Percentiles rank a stretch among this genome's conserved stretches.
Conservation (phyloP, 805 yeast genomes). For the Candida peoriensis region DNA sequence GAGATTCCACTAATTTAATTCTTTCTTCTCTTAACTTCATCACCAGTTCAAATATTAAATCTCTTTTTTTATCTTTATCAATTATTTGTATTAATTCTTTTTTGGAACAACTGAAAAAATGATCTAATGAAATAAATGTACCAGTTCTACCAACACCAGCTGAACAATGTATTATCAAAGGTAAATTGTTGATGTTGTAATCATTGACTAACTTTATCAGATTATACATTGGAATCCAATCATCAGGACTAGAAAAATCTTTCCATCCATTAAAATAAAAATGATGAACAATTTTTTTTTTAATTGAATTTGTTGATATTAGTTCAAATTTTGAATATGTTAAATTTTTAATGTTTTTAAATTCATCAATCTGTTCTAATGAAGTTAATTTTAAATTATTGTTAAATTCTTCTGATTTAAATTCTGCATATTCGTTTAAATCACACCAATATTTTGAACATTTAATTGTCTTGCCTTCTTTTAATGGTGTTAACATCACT, state of each 20-base stretch:
- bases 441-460: constrained; percentile 80
- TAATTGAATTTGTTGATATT: constrained; percentile 32
- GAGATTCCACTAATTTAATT: constrained; percentile 45
- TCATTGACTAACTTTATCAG: constrained; percentile 26
- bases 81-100: too few species aligned
- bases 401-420: constrained; percentile 7
- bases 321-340: constrained; percentile 25
- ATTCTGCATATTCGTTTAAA: constrained; percentile 20
- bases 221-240: constrained; percentile 28
- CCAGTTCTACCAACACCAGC: constrained; percentile 99
- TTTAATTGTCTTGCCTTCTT: constrained; percentile 52
- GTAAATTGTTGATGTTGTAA: constrained; percentile 21
- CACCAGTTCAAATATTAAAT: constrained; percentile 36
- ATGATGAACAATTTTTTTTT: constrained; percentile 39
- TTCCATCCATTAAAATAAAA: constrained; percentile 77
- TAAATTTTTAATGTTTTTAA: constrained; percentile 19
- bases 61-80: constrained; percentile 16
- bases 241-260: constrained; percentile 65
- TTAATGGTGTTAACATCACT: constrained; percentile 71
- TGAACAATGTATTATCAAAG: constrained; percentile 80
- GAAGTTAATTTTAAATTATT: background rate
- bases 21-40: constrained; percentile 40
- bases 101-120: constrained; percentile 23
- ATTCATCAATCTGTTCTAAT: constrained; percentile 4
- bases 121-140: constrained; percentile 70